These are phyloP conservation scores for Aureoboletus auriporus DNA, from an alignment of 768 basidiomycete genomes.

Conservation along the genomic window DNA sequence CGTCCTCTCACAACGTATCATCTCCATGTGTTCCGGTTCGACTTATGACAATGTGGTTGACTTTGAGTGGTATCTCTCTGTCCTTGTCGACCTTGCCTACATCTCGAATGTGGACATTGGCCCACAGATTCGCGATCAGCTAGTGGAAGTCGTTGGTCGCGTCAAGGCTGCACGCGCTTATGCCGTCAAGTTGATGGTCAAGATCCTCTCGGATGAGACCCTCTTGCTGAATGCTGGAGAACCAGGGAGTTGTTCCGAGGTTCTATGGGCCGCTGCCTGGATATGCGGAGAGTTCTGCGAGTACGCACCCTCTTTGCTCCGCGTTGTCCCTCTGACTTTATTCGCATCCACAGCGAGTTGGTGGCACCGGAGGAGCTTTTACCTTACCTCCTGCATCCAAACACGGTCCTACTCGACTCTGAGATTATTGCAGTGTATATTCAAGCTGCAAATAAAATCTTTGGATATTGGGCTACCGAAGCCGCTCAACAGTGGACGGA, in stretches of 20 bases:
- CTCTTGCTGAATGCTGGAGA: conserved; percentile 66
- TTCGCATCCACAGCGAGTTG: conserved; percentile 54
- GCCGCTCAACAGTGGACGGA: conserved; percentile 75
- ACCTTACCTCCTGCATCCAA: conserved; percentile 61
- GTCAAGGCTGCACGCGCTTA: conserved; percentile 73
- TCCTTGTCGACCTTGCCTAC: conserved; percentile 88
- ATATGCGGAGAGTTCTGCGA: conserved; percentile 93
- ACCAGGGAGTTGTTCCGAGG: conserved; percentile 73
- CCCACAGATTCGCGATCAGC: conserved; percentile 69
- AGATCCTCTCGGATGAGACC: conserved; percentile 73
- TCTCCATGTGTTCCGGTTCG: conserved; percentile 80
- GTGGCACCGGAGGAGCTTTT: conserved; percentile 72
- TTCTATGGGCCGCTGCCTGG: conserved; percentile 94
- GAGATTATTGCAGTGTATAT: conserved; percentile 77
- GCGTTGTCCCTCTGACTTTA: too few species aligned
- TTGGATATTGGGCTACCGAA: conserved; percentile 79
- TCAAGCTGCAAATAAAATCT: conserved; percentile 81
- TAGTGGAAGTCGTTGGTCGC: conserved; percentile 83
- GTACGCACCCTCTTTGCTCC: conserved; percentile 41
- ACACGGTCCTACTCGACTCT: conserved; percentile 51
- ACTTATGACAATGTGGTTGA: conserved; percentile 86
- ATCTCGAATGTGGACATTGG: conserved; percentile 81
- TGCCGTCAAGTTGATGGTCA: conserved; percentile 81
- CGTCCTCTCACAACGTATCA: conserved; percentile 72
- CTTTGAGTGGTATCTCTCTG: conserved; percentile 98